These are phyloP conservation scores for Schizophyllum commune DNA, from an alignment of 1,284 basidiomycete genomes.

Conservation along the genomic window DNA sequence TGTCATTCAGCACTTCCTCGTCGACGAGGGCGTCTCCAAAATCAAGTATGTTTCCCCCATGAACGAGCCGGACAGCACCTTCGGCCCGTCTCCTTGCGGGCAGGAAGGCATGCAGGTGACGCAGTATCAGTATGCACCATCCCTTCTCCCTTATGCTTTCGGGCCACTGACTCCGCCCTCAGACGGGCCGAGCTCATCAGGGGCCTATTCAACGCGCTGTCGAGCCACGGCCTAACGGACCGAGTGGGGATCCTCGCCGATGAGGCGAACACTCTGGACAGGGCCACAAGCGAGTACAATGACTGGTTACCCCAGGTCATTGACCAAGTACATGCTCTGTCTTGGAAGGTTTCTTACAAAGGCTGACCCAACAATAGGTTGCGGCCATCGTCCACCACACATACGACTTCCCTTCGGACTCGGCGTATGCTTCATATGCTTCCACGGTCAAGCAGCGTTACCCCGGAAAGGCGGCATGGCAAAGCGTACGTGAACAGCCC, in stretches of 20 bases:
- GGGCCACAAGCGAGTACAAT: slow-evolving; percentile 22
- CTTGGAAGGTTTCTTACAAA: background rate
- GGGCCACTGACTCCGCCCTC: background rate
- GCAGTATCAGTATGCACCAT: slow-evolving; percentile 22
- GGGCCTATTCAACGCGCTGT: slow-evolving; percentile 24
- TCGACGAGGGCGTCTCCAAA: slow-evolving; percentile 19
- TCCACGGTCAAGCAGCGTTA: slow-evolving; percentile 16
- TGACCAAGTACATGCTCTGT: slow-evolving; percentile 15
- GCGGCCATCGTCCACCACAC: slow-evolving; percentile 29
- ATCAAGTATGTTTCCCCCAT: slow-evolving; percentile 28
- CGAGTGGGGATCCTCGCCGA: slow-evolving; percentile 29
- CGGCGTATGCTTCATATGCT: slow-evolving; percentile 22
- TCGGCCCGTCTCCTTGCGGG: slow-evolving; percentile 27
- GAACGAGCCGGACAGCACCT: slow-evolving; percentile 29
- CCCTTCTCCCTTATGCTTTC: background rate
- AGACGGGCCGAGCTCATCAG: slow-evolving; percentile 30
- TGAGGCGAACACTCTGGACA: slow-evolving; percentile 23
- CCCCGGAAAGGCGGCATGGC: slow-evolving; percentile 27
- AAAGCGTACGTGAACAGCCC: slow-evolving; percentile 18
- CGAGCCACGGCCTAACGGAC: slow-evolving; percentile 18
- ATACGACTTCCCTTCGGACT: slow-evolving; percentile 30
- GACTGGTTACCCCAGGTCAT: slow-evolving; percentile 27
- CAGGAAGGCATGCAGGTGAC: slow-evolving; percentile 32
- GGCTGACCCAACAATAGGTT: slow-evolving; percentile 16
- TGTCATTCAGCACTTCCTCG: slow-evolving; percentile 24